Evolutionary conservation across 139 green algal species (phyloP).

Genomic region (Pleodorina starrii): DNA sequence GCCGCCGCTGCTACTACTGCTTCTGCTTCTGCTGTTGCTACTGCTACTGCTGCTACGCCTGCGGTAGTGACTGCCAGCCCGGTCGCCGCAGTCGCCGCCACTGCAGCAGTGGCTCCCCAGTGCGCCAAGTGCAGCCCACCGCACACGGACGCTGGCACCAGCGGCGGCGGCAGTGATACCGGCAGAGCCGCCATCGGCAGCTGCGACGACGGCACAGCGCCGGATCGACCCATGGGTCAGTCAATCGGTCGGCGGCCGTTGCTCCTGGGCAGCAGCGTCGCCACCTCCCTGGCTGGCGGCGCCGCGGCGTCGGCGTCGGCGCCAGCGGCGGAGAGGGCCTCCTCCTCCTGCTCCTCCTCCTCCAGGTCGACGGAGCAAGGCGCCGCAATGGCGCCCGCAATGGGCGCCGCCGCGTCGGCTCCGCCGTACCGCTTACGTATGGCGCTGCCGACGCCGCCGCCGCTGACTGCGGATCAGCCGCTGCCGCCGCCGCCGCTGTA

Average conservation of each 20-base stretch:
- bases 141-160: not conserved
- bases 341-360: too few relatives aligned
- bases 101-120: not conserved
- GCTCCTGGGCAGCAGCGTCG: not conserved
- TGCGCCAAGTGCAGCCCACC: not conserved
- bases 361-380: too few relatives aligned
- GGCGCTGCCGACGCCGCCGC: too few relatives aligned
- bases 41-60: too few relatives aligned
- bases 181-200: not conserved
- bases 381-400: too few relatives aligned
- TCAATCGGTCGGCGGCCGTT: too few relatives aligned
- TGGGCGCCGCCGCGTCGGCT: too few relatives aligned
- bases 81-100: not conserved
- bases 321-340: not conserved
- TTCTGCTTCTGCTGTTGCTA: too few relatives aligned
- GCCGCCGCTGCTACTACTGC: too few relatives aligned
- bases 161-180: not conserved
- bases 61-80: too few relatives aligned
- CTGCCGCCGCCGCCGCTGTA: conserved; percentile 15
- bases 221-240: too few relatives aligned
- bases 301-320: not conserved
- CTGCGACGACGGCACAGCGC: not conserved
- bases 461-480: not conserved
- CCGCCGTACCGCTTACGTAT: too few relatives aligned
- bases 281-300: not conserved